phyloP scores from a whole-genome alignment of 2,329 filamentous ascomycete genomes.

The Clonostachys byssicola region DNA sequence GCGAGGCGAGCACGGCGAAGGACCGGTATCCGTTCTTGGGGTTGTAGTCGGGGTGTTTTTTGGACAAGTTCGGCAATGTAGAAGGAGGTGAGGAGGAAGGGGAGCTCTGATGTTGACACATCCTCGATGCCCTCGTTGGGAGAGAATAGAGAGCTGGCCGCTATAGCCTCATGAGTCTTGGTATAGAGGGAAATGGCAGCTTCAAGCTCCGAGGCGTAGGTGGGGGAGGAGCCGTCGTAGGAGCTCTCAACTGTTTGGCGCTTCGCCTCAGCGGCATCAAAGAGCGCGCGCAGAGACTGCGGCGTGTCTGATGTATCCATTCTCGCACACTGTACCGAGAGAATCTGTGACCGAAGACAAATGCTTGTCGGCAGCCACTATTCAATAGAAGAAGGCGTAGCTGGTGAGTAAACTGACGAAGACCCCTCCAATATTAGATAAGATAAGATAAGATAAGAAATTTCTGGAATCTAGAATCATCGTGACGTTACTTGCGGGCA shows the following conservation, averaged over 20 bases:
- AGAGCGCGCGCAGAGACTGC: constrained; percentile 44
- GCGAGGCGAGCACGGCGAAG: constrained; percentile 61
- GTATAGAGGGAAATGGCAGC: constrained; percentile 68
- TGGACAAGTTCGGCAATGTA: constrained; percentile 77
- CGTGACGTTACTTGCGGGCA: no score
- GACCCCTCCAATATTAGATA: no score
- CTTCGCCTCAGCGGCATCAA: constrained; percentile 43
- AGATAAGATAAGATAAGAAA: no score
- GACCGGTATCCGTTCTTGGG: constrained; percentile 53
- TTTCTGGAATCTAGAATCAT: no score
- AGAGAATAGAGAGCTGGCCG: constrained; percentile 78
- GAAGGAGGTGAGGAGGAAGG: constrained; percentile 77
- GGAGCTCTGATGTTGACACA: constrained; percentile 76
- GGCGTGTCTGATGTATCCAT: constrained; percentile 23
- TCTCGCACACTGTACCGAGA: no score
- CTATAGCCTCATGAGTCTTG: constrained; percentile 65
- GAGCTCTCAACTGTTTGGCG: constrained; percentile 57
- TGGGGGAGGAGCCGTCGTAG: constrained; percentile 59
- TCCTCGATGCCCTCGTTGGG: constrained; percentile 88
- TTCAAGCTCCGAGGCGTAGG: constrained; percentile 64
- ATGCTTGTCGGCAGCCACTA: no score
- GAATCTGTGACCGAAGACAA: no score
- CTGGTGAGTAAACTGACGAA: no score
- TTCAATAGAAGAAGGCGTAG: no score
- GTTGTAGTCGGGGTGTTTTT: constrained; percentile 51